Percentiles rank a stretch among this genome's conserved stretches.
Evolutionary conservation across 2,329 filamentous ascomycete genomes (phyloP).

Genomic region (Fusarium sacchari): DNA sequence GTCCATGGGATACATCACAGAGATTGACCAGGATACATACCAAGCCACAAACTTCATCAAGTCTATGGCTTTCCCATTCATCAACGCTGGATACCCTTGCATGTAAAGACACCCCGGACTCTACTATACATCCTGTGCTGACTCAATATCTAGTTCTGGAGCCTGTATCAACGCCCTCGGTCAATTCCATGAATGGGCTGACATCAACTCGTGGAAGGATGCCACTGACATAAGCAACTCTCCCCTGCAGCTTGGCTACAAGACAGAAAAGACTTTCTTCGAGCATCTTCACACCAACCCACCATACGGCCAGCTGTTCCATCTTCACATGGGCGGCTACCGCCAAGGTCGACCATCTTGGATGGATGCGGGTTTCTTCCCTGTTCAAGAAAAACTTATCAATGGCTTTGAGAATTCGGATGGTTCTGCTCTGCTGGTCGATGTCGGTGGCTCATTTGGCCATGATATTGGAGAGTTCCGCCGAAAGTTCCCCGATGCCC

Average conservation of each 20-base stretch:
- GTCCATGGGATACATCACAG: constrained; percentile 53
- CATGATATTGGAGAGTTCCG: constrained; percentile 50
- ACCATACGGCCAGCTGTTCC: constrained; percentile 49
- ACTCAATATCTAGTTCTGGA: background rate
- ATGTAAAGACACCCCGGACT: constrained; percentile 30
- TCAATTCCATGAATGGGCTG: constrained; percentile 47
- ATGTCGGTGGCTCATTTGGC: constrained; percentile 50
- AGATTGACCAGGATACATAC: constrained; percentile 50
- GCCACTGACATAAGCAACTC: constrained; percentile 45
- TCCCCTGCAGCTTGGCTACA: constrained; percentile 47
- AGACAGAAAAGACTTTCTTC: constrained; percentile 50
- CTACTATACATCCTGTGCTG: background rate
- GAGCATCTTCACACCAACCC: constrained; percentile 45
- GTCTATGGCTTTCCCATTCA: constrained; percentile 47
- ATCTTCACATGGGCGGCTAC: constrained; percentile 52
- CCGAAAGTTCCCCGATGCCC: constrained; percentile 48
- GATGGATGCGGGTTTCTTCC: constrained; percentile 51
- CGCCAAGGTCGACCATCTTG: constrained; percentile 48
- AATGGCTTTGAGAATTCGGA: constrained; percentile 41
- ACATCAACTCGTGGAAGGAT: constrained; percentile 43
- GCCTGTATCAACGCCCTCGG: constrained; percentile 33
- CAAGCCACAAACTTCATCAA: constrained; percentile 52
- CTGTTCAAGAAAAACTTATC: constrained; percentile 47
- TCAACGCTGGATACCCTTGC: constrained; percentile 49
- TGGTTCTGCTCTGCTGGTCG: constrained; percentile 46